phyloP scores from a whole-genome alignment of 805 yeast genomes.

The Wickerhamiella sergipiensis region DNA sequence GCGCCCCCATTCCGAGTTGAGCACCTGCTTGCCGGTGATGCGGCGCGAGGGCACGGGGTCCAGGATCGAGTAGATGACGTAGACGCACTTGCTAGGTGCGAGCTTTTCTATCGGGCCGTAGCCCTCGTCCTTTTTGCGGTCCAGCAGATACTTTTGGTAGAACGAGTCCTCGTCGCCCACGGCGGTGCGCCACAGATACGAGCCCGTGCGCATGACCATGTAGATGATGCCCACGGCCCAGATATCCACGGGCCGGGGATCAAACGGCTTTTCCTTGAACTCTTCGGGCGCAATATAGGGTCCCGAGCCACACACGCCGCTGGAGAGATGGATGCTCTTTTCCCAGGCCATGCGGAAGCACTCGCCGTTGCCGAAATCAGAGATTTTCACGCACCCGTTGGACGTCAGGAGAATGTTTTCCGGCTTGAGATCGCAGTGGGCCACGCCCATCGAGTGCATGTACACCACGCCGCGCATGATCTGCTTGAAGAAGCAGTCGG shows the following conservation, averaged over 20 bases:
- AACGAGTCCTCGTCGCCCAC: constrained; percentile 63
- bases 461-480: constrained; percentile 67
- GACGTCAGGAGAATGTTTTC: constrained; percentile 67
- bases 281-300: constrained; percentile 94
- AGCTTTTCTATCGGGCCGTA: constrained; percentile 82
- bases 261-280: constrained; percentile 43
- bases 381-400: constrained; percentile 51
- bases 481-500: constrained; percentile 86
- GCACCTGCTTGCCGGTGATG: constrained; percentile 73
- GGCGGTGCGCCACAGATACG: constrained; percentile 85
- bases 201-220: constrained; percentile 75
- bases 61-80: constrained; percentile 81
- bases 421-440: constrained; percentile 86
- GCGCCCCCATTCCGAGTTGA: constrained; percentile 93
- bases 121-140: constrained; percentile 71
- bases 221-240: constrained; percentile 82
- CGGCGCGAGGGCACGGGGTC: constrained; percentile 86
- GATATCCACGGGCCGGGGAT: constrained; percentile 68
- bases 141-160: constrained; percentile 56
- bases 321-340: constrained; percentile 46
- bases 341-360: constrained; percentile 91
- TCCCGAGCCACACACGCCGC: constrained; percentile 77
- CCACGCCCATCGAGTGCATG: constrained; percentile 84
- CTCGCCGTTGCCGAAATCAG: constrained; percentile 86
- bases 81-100: constrained; percentile 78